These are phyloP conservation scores for Rhodamnia argentea DNA, from an alignment of 345 rosid genomes.

Conservation along the genomic window DNA sequence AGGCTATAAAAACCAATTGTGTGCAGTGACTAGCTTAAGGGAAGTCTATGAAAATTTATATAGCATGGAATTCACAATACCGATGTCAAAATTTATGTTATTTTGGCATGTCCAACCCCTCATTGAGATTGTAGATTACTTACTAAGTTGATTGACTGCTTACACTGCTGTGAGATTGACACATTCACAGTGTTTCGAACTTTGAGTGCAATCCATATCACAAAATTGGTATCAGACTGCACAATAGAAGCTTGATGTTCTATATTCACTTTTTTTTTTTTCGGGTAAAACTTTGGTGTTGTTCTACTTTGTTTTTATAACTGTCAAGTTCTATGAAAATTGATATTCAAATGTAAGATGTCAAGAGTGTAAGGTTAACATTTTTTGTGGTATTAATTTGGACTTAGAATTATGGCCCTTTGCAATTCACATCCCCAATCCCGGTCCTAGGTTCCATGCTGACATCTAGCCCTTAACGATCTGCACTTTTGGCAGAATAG, in stretches of 20 bases:
- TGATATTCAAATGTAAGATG: background rate
- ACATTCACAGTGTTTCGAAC: background rate
- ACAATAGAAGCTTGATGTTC: background rate
- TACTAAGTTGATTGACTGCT: background rate
- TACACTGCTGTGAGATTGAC: background rate
- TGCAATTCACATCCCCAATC: background rate
- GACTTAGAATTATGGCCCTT: background rate
- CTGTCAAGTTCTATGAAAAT: background rate
- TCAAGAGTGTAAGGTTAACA: background rate
- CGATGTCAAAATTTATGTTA: background rate
- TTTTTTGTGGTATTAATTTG: background rate
- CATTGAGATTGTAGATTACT: background rate
- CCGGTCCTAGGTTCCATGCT: background rate
- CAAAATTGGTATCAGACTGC: background rate
- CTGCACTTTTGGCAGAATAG: background rate
- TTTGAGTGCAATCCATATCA: background rate
- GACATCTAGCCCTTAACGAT: background rate
- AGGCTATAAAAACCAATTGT: background rate
- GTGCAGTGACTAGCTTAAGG: background rate
- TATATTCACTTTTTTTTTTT: background rate
- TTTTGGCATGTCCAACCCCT: background rate
- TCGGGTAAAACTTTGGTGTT: background rate
- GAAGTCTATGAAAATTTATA: background rate
- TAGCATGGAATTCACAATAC: background rate
- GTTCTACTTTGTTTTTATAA: background rate